phyloP scores from a whole-genome alignment of 768 basidiomycete species.

The Mycena chlorophos region DNA sequence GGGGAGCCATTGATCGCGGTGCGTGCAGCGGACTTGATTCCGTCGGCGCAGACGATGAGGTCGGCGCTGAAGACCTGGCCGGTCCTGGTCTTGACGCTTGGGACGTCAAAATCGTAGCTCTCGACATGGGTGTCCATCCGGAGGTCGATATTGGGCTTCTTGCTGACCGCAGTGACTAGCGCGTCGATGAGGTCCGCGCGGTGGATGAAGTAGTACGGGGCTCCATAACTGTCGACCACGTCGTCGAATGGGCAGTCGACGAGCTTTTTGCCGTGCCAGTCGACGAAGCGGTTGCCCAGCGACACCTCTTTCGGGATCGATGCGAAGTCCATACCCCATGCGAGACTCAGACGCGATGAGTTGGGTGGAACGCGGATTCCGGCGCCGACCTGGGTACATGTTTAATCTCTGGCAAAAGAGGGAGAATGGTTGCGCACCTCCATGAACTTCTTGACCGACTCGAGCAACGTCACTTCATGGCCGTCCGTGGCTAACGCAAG shows the following conservation, averaged over 20 bases:
- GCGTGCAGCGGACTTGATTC: constrained; percentile 28
- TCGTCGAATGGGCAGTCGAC: constrained; percentile 18
- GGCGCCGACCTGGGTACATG: constrained; percentile 34
- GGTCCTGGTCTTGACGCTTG: constrained; percentile 33
- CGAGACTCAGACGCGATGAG: constrained; percentile 14
- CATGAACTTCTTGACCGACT: constrained; percentile 16
- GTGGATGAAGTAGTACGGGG: constrained; percentile 47
- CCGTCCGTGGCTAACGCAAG: constrained; percentile 21
- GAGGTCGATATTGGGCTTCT: constrained; percentile 29
- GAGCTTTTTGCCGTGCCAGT: constrained; percentile 13
- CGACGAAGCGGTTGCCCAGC: constrained; percentile 19
- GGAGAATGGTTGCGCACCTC: background rate
- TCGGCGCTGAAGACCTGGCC: constrained; percentile 37
- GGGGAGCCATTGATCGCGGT: constrained; percentile 21
- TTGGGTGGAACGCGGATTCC: constrained; percentile 40
- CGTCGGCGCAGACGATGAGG: constrained; percentile 40
- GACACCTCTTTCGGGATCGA: constrained; percentile 12
- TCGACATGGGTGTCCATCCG: constrained; percentile 27
- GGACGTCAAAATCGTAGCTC: constrained; percentile 27
- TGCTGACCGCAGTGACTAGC: constrained; percentile 27
- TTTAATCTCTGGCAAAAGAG: background rate
- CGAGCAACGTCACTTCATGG: constrained; percentile 13
- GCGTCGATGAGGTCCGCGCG: constrained; percentile 43
- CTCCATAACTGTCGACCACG: constrained; percentile 24
- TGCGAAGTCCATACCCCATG: constrained; percentile 17